Base-by-base conservation (phyloP, 225 moss, liverwort and hornwort species). In the Straminergon stramineum region DNA sequence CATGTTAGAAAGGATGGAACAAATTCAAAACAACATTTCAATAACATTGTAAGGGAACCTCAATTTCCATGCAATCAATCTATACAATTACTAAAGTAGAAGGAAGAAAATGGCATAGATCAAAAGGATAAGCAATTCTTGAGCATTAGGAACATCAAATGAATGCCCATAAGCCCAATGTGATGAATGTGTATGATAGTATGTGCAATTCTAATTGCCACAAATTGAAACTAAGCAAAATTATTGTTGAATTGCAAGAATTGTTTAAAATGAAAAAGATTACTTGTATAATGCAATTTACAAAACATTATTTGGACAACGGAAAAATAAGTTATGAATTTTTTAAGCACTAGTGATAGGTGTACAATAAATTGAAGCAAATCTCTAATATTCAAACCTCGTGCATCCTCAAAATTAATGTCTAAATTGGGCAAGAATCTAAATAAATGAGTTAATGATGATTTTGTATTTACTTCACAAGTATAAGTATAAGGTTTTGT, bases 121-220 rank as follows among this genome's bases (percentile, higher is more conserved):
- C 4, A 17, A 30, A 17, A 74, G 5, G 6, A 74, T 1, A 45
- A 74, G 10, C 45, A 45, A 37, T 10, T 39, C 18, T 74, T 1
- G 11, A 45, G 30, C 6, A 11, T 45, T 45, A 31, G 4, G 11
- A 75, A 3, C 3, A 2, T 75, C 48, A 48, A 18, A 30, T 48
- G 11, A 11, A 75, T 0, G 0, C 4, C 4, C 4, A 11, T 28
- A 45, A 74, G 10, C 2, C 6, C 23, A 41, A 27, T 1, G 0
- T 16, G 0, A 71, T 27, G 15, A 71, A 27, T 0, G 0, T 2
- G 4, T 27, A 41, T 1, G 5, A 71, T 0, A 16, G 1, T 43
- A 27, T 43, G 7, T 0, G 2, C 10, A 27, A 39, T 27, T 43
- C 13, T 15, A 73, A 27, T 73, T 2, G 5, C 27, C 9, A 43